These are phyloP conservation scores for Wickerhamomyces sp. DNA, from an alignment of 1,139 yeast species.

Conservation along the genomic window DNA sequence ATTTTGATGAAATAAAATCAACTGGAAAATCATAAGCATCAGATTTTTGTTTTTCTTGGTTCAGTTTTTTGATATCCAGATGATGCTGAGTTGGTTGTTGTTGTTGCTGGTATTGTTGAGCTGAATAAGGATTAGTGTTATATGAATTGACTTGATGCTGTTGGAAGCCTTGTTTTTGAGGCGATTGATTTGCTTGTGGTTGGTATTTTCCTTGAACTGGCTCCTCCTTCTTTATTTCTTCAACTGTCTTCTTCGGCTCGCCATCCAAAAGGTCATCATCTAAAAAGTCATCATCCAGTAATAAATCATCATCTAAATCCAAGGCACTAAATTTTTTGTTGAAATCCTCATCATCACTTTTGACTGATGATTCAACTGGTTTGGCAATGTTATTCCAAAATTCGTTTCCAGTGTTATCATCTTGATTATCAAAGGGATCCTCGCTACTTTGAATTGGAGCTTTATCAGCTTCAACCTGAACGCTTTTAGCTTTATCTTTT, in stretches of 20 bases:
- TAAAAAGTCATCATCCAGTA: conserved; percentile 10
- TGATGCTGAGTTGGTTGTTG: conserved; percentile 13
- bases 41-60: conserved; percentile 49
- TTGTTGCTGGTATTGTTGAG: not conserved
- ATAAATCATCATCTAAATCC: conserved; percentile 38
- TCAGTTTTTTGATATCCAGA: conserved; percentile 32
- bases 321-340: conserved; percentile 18
- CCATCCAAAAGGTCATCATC: not conserved
- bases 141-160: not conserved
- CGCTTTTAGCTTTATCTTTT: not conserved
- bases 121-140: no score
- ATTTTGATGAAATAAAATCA: conserved; percentile 45
- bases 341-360: not conserved
- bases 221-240: not conserved
- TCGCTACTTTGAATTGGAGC: no score
- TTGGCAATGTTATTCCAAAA: not conserved
- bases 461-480: no score
- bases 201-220: not conserved
- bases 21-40: conserved; percentile 82
- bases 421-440: not conserved
- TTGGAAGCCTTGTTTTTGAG: no score
- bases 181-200: no score
- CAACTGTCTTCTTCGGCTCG: not conserved
- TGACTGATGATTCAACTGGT: not conserved
- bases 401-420: not conserved